These are phyloP conservation scores for Colletotrichum plurivorum DNA, from an alignment of 2,329 filamentous ascomycete species.

Conservation along the genomic window DNA sequence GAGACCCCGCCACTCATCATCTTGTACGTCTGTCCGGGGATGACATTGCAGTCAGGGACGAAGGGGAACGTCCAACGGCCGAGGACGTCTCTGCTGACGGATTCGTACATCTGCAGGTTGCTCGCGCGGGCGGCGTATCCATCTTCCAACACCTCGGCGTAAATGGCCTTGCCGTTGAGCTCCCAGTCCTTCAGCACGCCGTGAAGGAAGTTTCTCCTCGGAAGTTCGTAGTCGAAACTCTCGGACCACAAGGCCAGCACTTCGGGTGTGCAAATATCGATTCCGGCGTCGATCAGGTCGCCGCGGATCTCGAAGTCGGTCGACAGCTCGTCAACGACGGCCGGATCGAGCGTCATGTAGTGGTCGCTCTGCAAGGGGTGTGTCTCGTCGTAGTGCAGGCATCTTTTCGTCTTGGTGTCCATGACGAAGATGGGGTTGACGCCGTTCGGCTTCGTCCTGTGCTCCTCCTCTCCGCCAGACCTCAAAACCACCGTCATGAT, in stretches of 20 bases:
- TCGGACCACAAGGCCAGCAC: constrained; percentile 96
- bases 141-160: constrained; percentile 86
- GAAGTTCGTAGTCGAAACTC: constrained; percentile 96
- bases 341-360: constrained; percentile 81
- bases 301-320: constrained; percentile 85
- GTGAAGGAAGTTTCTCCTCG: constrained; percentile 89
- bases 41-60: constrained; percentile 88
- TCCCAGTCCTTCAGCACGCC: constrained; percentile 97
- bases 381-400: constrained; percentile 95
- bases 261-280: constrained; percentile 98
- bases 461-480: constrained; percentile 77
- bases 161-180: constrained; percentile 96
- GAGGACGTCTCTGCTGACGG: constrained; percentile 89
- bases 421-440: constrained; percentile 88
- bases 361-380: constrained; percentile 76
- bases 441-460: constrained; percentile 83
- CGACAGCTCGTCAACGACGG: constrained; percentile 79
- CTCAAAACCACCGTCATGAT: constrained; percentile 98
- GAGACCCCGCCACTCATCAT: constrained; percentile 79
- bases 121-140: constrained; percentile 89
- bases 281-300: constrained; percentile 92
- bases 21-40: constrained; percentile 83
- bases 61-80: constrained; percentile 90
- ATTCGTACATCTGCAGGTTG: constrained; percentile 91
- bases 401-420: constrained; percentile 83